These are phyloP conservation scores for Malus hybrid DNA, from an alignment of 331 rosid genomes.

Conservation along the genomic window DNA sequence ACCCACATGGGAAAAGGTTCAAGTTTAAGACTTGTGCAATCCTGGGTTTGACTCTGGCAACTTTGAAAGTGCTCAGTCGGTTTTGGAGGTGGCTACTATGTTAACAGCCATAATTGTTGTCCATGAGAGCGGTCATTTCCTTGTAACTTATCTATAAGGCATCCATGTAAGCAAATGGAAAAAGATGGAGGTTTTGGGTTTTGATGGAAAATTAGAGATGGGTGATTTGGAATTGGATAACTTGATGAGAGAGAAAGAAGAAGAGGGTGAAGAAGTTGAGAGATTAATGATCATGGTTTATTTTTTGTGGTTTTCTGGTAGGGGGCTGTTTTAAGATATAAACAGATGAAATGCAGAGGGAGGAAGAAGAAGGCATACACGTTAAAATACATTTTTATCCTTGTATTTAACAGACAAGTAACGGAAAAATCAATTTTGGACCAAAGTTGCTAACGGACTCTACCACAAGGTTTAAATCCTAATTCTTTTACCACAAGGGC, in stretches of 20 bases:
- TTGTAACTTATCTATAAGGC: slow-evolving; percentile 81
- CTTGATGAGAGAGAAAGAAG: slow-evolving; percentile 39
- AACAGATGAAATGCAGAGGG: too few relatives aligned
- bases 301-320: too few relatives aligned
- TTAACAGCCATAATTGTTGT: slow-evolving; percentile 76
- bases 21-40: slow-evolving; percentile 48
- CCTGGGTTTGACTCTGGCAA: slow-evolving; percentile 51
- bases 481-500: too few relatives aligned
- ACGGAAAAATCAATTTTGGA: too few relatives aligned
- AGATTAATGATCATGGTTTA: too few relatives aligned
- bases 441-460: too few relatives aligned
- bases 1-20: slow-evolving; percentile 32
- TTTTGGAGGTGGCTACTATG: slow-evolving; percentile 68
- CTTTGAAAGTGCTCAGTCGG: slow-evolving; percentile 78
- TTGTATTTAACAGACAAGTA: too few relatives aligned
- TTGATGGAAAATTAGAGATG: slow-evolving; percentile 33
- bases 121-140: slow-evolving; percentile 89
- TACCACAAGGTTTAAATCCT: too few relatives aligned
- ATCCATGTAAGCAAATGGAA: slow-evolving; percentile 68
- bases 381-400: too few relatives aligned
- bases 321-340: too few relatives aligned
- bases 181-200: slow-evolving; percentile 37
- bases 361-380: too few relatives aligned
- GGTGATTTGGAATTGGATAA: slow-evolving; percentile 39
- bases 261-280: slow-evolving; percentile 6